Percentiles rank a stretch among this genome's conserved stretches.
Conservation (phyloP, 1,284 basidiomycete species). For the Austropuccinia psidii region DNA sequence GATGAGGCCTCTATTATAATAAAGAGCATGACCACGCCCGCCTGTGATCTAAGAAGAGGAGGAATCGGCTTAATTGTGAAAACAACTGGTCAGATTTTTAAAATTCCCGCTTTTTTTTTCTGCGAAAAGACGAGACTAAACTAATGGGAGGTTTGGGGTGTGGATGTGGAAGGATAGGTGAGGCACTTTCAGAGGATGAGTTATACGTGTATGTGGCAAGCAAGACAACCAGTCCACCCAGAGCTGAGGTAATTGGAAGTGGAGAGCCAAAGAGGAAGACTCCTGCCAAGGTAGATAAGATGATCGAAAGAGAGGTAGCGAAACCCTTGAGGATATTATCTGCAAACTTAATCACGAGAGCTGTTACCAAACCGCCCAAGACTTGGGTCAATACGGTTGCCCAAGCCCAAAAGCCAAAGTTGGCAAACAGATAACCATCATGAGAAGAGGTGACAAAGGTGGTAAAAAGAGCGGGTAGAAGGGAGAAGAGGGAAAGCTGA, state of each 20-base stretch:
- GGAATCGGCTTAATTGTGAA: no score
- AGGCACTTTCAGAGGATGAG: constrained; percentile 48
- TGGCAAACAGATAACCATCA: constrained; percentile 56
- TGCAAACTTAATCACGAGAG: constrained; percentile 55
- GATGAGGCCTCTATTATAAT: no score
- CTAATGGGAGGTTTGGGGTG: constrained; percentile 9
- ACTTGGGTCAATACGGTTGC: constrained; percentile 82
- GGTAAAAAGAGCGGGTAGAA: constrained; percentile 79
- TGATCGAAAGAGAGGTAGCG: constrained; percentile 82
- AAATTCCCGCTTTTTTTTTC: no score
- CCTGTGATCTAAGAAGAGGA: no score
- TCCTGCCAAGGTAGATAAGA: constrained; percentile 83
- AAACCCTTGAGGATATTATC: constrained; percentile 57
- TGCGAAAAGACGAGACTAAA: not conserved
- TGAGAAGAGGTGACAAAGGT: constrained; percentile 55
- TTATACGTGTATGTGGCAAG: constrained; percentile 85
- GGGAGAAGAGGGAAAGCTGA: constrained; percentile 86
- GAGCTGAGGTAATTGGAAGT: constrained; percentile 72
- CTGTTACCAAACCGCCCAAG: constrained; percentile 79
- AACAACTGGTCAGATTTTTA: no score
- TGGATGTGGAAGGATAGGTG: not conserved
- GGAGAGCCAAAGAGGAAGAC: constrained; percentile 78
- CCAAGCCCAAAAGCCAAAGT: constrained; percentile 85
- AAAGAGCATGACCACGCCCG: no score
- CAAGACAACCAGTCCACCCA: constrained; percentile 73